These are phyloP conservation scores for Hyparrhenia diplandra DNA, from an alignment of 176 grass and related monocot genomes.

Conservation along the genomic window DNA sequence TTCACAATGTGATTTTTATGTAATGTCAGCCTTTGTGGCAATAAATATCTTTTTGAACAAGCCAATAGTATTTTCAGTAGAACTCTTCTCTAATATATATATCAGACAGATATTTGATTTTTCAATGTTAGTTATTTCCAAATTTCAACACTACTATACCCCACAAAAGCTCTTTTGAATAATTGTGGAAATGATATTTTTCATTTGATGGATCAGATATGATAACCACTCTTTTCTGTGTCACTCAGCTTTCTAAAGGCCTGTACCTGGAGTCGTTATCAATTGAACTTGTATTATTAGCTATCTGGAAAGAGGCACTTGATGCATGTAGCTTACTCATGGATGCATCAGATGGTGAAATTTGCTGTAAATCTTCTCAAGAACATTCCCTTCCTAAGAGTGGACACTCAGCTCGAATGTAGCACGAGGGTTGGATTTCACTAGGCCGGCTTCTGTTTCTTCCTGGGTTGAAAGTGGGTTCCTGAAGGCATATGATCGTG, in stretches of 20 bases:
- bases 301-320: conserved; percentile 63
- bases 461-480: conserved; percentile 65
- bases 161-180: background rate
- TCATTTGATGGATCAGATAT: background rate
- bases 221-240: conserved; percentile 4
- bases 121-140: background rate
- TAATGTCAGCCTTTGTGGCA: background rate
- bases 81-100: background rate
- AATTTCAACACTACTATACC: background rate
- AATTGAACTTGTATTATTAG: conserved; percentile 58
- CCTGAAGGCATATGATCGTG: conserved; percentile 62
- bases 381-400: conserved; percentile 23
- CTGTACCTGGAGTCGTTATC: conserved; percentile 59
- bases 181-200: background rate
- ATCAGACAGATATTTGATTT: background rate
- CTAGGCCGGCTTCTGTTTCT: conserved; percentile 28
- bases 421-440: conserved; percentile 41
- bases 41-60: background rate
- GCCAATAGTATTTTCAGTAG: background rate
- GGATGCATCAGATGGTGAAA: conserved; percentile 26
- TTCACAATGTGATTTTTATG: background rate
- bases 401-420: conserved; percentile 19
- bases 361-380: background rate
- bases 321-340: conserved; percentile 39
- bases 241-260: conserved; percentile 40